Base-by-base conservation (phyloP, 164 flowering plant genomes). In the Aristolochia fimbriata region DNA sequence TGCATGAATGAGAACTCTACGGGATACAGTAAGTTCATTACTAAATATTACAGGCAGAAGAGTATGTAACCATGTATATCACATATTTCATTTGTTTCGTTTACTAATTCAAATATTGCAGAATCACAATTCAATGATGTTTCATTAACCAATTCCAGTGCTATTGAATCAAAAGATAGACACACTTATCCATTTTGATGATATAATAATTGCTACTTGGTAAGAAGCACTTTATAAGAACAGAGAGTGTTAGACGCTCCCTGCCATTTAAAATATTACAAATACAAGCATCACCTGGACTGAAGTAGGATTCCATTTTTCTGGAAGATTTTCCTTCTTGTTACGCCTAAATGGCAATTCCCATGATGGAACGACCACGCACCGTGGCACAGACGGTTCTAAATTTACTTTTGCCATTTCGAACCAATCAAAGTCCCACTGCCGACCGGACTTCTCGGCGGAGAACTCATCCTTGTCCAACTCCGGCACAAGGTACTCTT, bases 391-490 rank as follows among this genome's bases (percentile, higher is more conserved):
- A 10, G 96, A 80, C 17, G 91, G 89, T 59, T 94, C 99, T n/a
- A 82, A 62, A 15, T 73, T 79, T 48, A 84, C 67, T 62, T 85
- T 79, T 25, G 83, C 93, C 68, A 64, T 74, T 13, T 77, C 83
- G 73, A 94, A 91, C 99, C 99, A 94, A 71, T 91, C 95, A 71
- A 87, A 91, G 46, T 94, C 95, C 99, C 99, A 94, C 58, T 86
- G 88, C 63, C 80, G 83, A 51, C 96, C 99, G 69, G 55, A 74
- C 51, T 83, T 88, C 62, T 83, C 87, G 0, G 89, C 74, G 17
- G 88, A 80, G 69, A 91, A 88, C 56, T 79, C 88, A 51, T 85
- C 86, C 21, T 68, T 65, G 51, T 94, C 97, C 74, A 94, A 73
- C 43, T 81, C 78, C 10, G 92, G 95, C 15, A 61, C 63, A 1